Evolutionary conservation across 441 rosid species (phyloP).

Genomic region (Gossypium schwendimanii): DNA sequence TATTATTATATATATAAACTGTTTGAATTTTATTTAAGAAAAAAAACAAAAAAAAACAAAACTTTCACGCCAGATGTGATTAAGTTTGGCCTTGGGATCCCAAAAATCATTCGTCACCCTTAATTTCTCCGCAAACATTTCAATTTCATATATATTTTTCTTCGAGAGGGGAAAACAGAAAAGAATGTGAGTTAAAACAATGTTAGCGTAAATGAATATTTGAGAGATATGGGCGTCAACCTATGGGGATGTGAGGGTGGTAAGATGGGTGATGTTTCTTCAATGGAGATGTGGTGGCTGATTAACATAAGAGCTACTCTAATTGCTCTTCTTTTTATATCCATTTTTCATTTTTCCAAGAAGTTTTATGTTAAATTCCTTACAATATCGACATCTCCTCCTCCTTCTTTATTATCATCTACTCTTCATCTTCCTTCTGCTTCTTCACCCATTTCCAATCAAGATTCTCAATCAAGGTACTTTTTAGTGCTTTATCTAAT

Average conservation of each 20-base stretch:
- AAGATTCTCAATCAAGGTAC: slow-evolving; percentile 29
- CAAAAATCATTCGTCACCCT: neutral
- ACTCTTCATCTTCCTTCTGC: slow-evolving; percentile 8
- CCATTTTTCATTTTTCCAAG: slow-evolving; percentile 28
- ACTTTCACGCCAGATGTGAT: neutral
- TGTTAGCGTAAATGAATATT: neutral
- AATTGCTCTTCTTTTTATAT: slow-evolving; percentile 27
- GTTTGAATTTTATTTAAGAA: neutral
- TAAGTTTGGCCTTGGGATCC: neutral
- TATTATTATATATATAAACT: neutral
- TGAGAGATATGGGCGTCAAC: neutral
- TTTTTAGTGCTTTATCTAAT: neutral
- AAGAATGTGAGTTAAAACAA: neutral
- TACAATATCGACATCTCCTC: neutral
- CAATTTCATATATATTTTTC: neutral
- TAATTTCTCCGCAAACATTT: neutral
- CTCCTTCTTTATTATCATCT: slow-evolving; percentile 5
- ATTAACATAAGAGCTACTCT: slow-evolving; percentile 31
- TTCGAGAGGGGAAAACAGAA: neutral
- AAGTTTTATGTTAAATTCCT: slow-evolving; percentile 4
- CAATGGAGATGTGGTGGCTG: slow-evolving; percentile 18
- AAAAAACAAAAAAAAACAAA: neutral
- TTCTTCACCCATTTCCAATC: slow-evolving; percentile 19
- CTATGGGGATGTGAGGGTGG: neutral
- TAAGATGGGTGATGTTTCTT: neutral